Evolutionary conservation across 2,329 filamentous ascomycete genomes (phyloP).

Genomic region (Sporothrix pallida): DNA sequence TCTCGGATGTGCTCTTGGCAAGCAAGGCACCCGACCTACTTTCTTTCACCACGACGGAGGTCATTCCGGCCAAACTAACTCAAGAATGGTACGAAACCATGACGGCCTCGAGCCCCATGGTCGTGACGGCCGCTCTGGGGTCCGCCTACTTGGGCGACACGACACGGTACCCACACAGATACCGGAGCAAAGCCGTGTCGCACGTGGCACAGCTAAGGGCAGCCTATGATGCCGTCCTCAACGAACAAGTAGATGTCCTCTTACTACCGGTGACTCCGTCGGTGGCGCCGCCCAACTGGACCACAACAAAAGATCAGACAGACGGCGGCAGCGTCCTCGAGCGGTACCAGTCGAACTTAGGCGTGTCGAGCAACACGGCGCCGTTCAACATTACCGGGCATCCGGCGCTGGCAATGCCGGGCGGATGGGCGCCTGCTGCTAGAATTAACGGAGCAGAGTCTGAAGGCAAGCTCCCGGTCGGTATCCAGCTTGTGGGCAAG

Average conservation of each 20-base stretch:
- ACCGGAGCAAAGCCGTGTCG: constrained; percentile 54
- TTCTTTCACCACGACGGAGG: constrained; percentile 44
- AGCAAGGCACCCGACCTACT: constrained; percentile 44
- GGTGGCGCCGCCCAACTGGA: constrained; percentile 51
- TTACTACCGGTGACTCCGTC: constrained; percentile 55
- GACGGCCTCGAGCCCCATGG: constrained; percentile 52
- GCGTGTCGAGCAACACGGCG: constrained; percentile 52
- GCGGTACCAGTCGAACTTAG: constrained; percentile 52
- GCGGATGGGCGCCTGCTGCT: constrained; percentile 43
- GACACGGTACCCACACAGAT: constrained; percentile 41
- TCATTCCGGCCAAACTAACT: constrained; percentile 42
- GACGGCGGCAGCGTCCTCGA: constrained; percentile 46
- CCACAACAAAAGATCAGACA: constrained; percentile 15
- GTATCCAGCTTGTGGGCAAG: constrained; percentile 45
- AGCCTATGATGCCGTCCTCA: constrained; percentile 54
- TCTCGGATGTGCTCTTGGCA: constrained; percentile 43
- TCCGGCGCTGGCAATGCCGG: constrained; percentile 55
- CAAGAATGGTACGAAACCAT: constrained; percentile 53
- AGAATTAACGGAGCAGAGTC: constrained; percentile 31
- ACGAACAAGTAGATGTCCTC: constrained; percentile 51
- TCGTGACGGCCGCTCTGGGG: constrained; percentile 52
- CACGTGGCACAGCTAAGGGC: constrained; percentile 54
- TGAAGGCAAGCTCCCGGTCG: constrained; percentile 42
- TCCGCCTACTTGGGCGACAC: constrained; percentile 43
- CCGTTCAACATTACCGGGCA: constrained; percentile 59